Evolutionary conservation across 305 asterid genomes (phyloP).

Genomic region (Rubia balearica): DNA sequence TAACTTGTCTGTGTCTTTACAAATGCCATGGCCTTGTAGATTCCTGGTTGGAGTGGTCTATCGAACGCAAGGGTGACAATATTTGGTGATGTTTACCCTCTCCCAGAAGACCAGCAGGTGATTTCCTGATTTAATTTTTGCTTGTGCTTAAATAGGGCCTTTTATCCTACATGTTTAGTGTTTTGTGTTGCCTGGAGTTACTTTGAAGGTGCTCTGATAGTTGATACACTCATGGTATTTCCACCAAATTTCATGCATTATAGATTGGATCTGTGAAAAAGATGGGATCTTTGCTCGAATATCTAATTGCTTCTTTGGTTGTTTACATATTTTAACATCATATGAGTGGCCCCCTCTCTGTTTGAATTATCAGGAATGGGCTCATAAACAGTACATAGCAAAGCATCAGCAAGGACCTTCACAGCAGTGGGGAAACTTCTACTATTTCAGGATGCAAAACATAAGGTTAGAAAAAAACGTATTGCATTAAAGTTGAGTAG

Average conservation of each 20-base stretch:
- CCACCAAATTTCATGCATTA: not conserved
- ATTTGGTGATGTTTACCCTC: conserved; percentile 90
- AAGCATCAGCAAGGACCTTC: conserved; percentile 98
- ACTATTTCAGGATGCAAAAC: conserved; percentile 90
- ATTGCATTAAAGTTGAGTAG: not conserved
- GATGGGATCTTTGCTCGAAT: not conserved
- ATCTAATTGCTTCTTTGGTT: not conserved
- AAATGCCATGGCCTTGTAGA: conserved; percentile 35
- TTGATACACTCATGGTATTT: not conserved
- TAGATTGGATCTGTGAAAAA: not conserved
- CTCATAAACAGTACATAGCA: conserved; percentile 80
- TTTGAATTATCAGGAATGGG: conserved; percentile 66
- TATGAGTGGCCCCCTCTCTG: conserved; percentile 6
- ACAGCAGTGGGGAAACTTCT: conserved; percentile 98
- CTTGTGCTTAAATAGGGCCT: not conserved
- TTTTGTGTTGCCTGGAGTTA: not conserved
- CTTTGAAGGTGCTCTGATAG: not conserved
- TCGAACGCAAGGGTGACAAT: conserved; percentile 96
- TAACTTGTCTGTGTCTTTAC: conserved; percentile 16
- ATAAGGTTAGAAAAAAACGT: conserved; percentile 47
- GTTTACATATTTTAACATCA: not conserved
- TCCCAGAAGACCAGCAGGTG: conserved; percentile 89
- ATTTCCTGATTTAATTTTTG: conserved; percentile 15
- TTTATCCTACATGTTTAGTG: not conserved
- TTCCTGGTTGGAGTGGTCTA: conserved; percentile 99